Percentiles rank a stretch among this genome's conserved stretches.
phyloP scores from a whole-genome alignment of 306 rosid species.

The Spatholobus suberectus region DNA sequence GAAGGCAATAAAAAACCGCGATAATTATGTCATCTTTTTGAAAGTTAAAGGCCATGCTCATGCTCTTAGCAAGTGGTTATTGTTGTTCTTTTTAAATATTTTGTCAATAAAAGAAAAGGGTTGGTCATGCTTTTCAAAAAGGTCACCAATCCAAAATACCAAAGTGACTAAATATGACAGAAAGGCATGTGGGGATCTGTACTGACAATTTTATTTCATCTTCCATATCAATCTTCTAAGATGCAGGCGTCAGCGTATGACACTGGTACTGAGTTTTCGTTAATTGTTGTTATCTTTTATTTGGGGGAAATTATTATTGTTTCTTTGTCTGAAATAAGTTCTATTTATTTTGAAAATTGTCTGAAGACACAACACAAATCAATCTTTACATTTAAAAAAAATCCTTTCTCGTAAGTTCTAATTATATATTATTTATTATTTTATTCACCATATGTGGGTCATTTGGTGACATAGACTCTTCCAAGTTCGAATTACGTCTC shows the following conservation, averaged over 20 bases:
- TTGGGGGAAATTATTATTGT: background rate
- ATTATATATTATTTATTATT: no score
- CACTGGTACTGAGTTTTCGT: no score
- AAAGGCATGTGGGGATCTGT: background rate
- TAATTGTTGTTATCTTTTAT: no score
- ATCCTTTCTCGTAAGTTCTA: no score
- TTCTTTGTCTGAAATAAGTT: background rate
- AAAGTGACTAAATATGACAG: background rate
- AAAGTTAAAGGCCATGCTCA: slow-evolving; percentile 41
- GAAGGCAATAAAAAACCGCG: slow-evolving; percentile 23
- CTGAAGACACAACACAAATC: background rate
- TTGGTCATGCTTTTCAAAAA: slow-evolving; percentile 25
- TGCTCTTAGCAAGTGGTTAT: slow-evolving; percentile 22
- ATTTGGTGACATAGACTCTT: background rate
- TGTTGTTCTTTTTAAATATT: background rate
- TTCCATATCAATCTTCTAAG: background rate
- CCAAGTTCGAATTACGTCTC: background rate
- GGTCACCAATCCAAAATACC: background rate
- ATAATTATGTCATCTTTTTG: slow-evolving; percentile 44
- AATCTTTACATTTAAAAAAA: no score
- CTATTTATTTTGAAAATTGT: background rate
- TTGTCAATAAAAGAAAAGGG: background rate
- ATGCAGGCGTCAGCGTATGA: no score
- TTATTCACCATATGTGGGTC: no score
- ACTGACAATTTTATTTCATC: background rate